phyloP scores from a whole-genome alignment of 2,329 filamentous ascomycete genomes.

The Sordariomycetes sp. region DNA sequence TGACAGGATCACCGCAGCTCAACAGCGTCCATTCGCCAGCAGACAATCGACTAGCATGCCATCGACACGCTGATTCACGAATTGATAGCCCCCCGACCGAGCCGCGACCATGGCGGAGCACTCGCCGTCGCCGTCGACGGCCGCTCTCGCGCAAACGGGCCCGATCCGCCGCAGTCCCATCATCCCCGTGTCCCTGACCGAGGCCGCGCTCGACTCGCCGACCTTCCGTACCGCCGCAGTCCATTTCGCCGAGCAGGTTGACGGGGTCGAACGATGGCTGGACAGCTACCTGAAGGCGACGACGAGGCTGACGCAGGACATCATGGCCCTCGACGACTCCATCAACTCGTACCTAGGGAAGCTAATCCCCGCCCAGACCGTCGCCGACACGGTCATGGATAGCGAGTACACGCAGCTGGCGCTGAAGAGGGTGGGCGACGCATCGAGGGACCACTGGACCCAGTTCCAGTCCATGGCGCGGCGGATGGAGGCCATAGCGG shows the following conservation, averaged over 20 bases:
- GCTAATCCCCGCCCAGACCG: slow-evolving; percentile 59
- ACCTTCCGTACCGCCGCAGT: slow-evolving; percentile 81
- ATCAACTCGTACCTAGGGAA: slow-evolving; percentile 68
- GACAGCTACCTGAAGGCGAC: slow-evolving; percentile 46
- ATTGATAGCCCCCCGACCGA: not conserved
- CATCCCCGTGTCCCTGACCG: slow-evolving; percentile 75
- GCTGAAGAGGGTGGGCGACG: slow-evolving; percentile 75
- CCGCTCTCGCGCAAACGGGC: not conserved
- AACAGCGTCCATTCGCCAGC: not conserved
- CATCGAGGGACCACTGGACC: slow-evolving; percentile 79
- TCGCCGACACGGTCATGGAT: slow-evolving; percentile 79
- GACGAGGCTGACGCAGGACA: slow-evolving; percentile 45
- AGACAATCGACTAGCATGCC: not conserved
- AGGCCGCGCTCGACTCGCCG: slow-evolving; percentile 92
- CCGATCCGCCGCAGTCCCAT: slow-evolving; percentile 22
- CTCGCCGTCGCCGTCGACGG: not conserved
- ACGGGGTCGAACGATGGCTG: slow-evolving; percentile 86
- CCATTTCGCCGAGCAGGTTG: slow-evolving; percentile 87
- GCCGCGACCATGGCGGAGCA: not conserved
- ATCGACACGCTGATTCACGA: not conserved
- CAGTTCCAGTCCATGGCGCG: slow-evolving; percentile 64
- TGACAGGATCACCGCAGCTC: not conserved
- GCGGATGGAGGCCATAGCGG: slow-evolving; percentile 64
- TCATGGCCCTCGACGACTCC: slow-evolving; percentile 66
- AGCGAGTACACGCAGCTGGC: slow-evolving; percentile 91